Evolutionary conservation across 495 filamentous ascomycete genomes (phyloP).

Genomic region (Glutinoglossum americanum): DNA sequence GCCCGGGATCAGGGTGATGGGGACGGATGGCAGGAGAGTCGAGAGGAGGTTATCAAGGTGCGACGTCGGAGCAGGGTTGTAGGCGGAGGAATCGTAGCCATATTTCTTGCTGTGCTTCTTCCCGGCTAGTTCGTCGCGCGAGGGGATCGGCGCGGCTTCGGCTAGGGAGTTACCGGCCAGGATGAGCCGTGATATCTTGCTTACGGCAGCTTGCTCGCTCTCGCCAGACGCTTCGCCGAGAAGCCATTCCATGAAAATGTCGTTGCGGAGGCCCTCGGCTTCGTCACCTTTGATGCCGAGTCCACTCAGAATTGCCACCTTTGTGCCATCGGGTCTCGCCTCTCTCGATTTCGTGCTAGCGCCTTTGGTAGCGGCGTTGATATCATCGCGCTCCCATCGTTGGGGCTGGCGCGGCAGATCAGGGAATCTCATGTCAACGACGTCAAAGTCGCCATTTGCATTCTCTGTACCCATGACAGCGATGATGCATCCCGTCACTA

Average conservation of each 20-base stretch:
- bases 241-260: constrained; percentile 69
- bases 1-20: constrained; percentile 62
- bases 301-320: constrained; percentile 79
- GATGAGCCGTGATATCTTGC: constrained; percentile 61
- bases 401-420: constrained; percentile 63
- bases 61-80: constrained; percentile 65
- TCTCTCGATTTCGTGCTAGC: constrained; percentile 22
- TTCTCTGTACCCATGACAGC: constrained; percentile 89
- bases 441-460: constrained; percentile 73
- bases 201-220: constrained; percentile 30
- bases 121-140: constrained; percentile 28
- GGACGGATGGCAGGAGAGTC: constrained; percentile 56
- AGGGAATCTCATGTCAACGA: constrained; percentile 70
- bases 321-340: constrained; percentile 23
- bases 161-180: constrained; percentile 81
- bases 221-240: constrained; percentile 56
- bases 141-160: constrained; percentile 20
- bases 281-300: constrained; percentile 58
- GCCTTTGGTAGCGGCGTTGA: constrained; percentile 4
- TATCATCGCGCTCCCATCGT: constrained; percentile 43
- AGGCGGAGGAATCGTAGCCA: constrained; percentile 74
- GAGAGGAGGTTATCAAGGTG: constrained; percentile 69
- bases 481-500: constrained; percentile 82
- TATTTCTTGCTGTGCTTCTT: constrained; percentile 53
- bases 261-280: constrained; percentile 42